A percentile compares a stretch with the other conserved stretches of the same genome.
Evolutionary conservation across 2,329 filamentous ascomycete species (phyloP).

Genomic region (Reticulascus tulasneorum): DNA sequence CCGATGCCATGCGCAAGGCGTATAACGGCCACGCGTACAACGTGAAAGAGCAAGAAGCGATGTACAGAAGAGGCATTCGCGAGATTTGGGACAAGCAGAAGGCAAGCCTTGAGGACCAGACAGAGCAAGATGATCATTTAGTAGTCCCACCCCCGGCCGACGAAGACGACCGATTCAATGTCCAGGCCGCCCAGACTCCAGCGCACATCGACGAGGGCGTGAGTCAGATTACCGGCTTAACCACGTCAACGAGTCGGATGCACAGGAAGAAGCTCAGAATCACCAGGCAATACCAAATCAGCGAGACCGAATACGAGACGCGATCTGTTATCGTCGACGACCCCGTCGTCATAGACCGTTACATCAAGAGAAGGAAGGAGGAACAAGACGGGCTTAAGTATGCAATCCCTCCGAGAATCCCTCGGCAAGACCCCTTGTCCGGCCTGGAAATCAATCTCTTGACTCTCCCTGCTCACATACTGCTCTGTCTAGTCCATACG

Average conservation of each 20-base stretch:
- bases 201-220: constrained; percentile 70
- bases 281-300: constrained; percentile 52
- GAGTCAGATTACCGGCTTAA: constrained; percentile 73
- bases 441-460: constrained; percentile 9
- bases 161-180: constrained; percentile 66
- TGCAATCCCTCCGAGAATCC: constrained; percentile 3
- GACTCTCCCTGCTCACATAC: constrained; percentile 14
- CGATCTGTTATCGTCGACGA: constrained; percentile 71
- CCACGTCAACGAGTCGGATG: constrained; percentile 60
- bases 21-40: constrained; percentile 97
- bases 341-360: constrained; percentile 82
- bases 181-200: constrained; percentile 66
- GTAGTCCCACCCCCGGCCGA: constrained; percentile 51
- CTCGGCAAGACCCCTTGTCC: constrained; percentile 7
- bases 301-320: constrained; percentile 51
- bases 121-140: constrained; percentile 63
- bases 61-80: constrained; percentile 87
- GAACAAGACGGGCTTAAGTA: constrained; percentile 52
- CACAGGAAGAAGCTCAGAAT: constrained; percentile 69
- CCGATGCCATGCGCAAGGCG: constrained; percentile 57
- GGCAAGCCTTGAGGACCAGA: constrained; percentile 66
- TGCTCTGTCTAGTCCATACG: constrained; percentile 15
- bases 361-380: constrained; percentile 72
- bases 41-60: constrained; percentile 86
- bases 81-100: constrained; percentile 92